phyloP scores from a whole-genome alignment of 2,329 filamentous ascomycete genomes.

The Immersiporthe knoxdaviesiana region DNA sequence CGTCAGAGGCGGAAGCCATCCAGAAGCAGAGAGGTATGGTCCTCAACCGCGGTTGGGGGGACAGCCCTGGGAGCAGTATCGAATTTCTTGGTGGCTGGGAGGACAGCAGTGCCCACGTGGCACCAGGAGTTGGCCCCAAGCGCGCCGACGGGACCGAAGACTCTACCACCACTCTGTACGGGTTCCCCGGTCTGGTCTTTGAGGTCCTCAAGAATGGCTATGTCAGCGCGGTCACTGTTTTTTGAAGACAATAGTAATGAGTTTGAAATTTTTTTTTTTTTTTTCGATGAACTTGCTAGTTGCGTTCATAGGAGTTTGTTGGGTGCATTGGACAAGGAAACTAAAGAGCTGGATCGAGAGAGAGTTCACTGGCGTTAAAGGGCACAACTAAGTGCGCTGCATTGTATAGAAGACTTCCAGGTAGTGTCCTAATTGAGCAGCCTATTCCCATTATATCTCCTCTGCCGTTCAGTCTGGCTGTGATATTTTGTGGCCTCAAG shows the following conservation, averaged over 20 bases:
- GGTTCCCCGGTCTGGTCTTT: conserved; percentile 92
- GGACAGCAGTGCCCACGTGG: conserved; percentile 61
- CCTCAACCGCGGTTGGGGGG: conserved; percentile 86
- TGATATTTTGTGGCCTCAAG: too few relatives aligned
- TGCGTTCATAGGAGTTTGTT: background rate
- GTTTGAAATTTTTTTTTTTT: background rate
- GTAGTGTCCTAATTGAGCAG: background rate
- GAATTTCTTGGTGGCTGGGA: conserved; percentile 87
- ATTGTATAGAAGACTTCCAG: background rate
- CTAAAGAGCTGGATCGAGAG: background rate
- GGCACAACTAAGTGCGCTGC: background rate
- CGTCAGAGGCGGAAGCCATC: conserved; percentile 55
- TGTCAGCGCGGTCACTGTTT: conserved; percentile 88
- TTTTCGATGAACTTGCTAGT: background rate
- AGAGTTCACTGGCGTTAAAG: background rate
- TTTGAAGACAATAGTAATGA: background rate
- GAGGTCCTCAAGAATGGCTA: conserved; percentile 92
- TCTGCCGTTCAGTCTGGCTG: background rate
- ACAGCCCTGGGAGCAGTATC: conserved; percentile 87
- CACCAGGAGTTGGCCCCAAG: conserved; percentile 50
- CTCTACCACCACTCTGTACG: conserved; percentile 81
- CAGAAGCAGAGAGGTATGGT: conserved; percentile 76
- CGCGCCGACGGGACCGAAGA: conserved; percentile 59
- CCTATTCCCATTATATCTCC: background rate
- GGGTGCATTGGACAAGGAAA: background rate